phyloP scores from a whole-genome alignment of 2,329 filamentous ascomycete genomes.

The Fusarium nanum region DNA sequence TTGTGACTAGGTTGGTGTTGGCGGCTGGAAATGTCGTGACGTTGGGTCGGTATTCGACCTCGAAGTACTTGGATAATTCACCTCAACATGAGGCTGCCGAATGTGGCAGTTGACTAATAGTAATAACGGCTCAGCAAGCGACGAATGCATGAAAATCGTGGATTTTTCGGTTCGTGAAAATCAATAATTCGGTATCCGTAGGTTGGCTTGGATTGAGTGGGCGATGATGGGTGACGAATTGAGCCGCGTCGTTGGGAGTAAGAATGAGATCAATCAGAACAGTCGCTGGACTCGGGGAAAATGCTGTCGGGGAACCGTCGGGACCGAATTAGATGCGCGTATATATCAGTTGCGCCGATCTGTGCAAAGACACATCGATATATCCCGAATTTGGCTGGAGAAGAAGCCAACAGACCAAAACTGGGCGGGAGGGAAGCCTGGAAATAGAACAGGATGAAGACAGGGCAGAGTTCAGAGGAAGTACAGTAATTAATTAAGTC shows the following conservation, averaged over 20 bases:
- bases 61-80: constrained; percentile 31
- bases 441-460: constrained; percentile 27
- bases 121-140: constrained; percentile 24
- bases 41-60: constrained; percentile 15
- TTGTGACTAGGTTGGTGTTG: constrained; percentile 10
- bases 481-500: constrained; percentile 15
- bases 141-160: constrained; percentile 45
- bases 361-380: constrained; percentile 1
- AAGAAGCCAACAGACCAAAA: constrained; percentile 7
- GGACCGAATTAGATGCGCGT: background rate
- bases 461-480: constrained; percentile 29
- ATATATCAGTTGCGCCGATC: constrained; percentile 3
- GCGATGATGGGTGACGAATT: constrained; percentile 1
- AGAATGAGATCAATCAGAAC: constrained; percentile 2
- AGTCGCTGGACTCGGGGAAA: constrained; percentile 6
- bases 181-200: background rate
- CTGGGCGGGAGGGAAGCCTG: constrained; percentile 8
- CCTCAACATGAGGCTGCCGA: constrained; percentile 41
- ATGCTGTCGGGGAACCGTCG: constrained; percentile 14
- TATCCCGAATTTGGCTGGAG: constrained; percentile 11
- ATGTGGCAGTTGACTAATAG: constrained; percentile 35
- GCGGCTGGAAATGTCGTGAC: constrained; percentile 23
- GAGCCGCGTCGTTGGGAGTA: background rate
- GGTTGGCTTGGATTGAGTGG: background rate
- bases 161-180: background rate